Conservation (phyloP, 371 early-diverging fungal species). For the Nosema bombycis region DNA sequence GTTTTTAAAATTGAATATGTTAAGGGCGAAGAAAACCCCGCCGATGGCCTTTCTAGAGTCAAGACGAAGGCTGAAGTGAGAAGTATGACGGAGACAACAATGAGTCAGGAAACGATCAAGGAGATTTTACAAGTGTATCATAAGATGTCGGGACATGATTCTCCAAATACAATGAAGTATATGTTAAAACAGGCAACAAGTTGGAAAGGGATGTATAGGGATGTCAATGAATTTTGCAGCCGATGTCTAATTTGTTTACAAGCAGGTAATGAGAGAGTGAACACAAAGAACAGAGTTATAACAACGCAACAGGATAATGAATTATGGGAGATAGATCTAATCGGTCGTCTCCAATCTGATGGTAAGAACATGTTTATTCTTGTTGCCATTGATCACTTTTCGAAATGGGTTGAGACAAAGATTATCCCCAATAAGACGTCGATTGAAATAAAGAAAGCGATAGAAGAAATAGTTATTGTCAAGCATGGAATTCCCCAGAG, state of each 20-base stretch:
- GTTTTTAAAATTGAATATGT: constrained; percentile 8
- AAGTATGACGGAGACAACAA: not conserved
- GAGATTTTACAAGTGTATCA: not conserved
- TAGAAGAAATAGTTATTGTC: constrained; percentile 3
- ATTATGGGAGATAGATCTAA: constrained; percentile 64
- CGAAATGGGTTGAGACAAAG: constrained; percentile 64
- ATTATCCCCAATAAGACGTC: constrained; percentile 57
- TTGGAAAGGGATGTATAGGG: constrained; percentile 17
- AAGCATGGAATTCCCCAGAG: constrained; percentile 53
- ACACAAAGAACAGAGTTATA: no score
- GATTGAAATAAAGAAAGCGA: constrained; percentile 55
- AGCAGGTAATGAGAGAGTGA: no score
- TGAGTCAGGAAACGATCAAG: not conserved
- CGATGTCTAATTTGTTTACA: constrained; percentile 13
- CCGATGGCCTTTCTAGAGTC: constrained; percentile 9
- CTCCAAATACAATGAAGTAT: constrained; percentile 22
- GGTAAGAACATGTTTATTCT: constrained; percentile 64
- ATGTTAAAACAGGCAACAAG: constrained; percentile 17
- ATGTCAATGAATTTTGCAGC: constrained; percentile 9
- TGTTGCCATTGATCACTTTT: constrained; percentile 64
- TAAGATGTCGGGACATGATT: constrained; percentile 5
- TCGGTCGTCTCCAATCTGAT: constrained; percentile 56
- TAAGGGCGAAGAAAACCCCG: not conserved
- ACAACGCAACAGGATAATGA: no score
- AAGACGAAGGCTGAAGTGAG: not conserved